Evolutionary conservation across 257 asterid species (phyloP).

Genomic region (Capsicum pubescens): DNA sequence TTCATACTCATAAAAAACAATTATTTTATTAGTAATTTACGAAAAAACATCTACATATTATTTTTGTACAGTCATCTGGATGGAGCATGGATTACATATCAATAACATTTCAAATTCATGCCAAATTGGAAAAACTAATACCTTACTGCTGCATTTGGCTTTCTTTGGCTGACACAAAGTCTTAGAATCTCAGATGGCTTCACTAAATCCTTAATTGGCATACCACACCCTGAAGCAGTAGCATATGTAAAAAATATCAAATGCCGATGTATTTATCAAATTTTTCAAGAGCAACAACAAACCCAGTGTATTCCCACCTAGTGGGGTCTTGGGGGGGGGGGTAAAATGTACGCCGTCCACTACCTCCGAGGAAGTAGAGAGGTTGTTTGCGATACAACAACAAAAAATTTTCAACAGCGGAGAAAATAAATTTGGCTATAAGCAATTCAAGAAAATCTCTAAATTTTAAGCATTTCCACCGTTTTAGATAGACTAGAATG

Average conservation of each 20-base stretch:
- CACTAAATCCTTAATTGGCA: slow-evolving; percentile 58
- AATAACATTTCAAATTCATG: slow-evolving; percentile 3
- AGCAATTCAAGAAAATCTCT: neutral
- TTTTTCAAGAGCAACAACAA: neutral
- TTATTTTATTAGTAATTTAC: neutral
- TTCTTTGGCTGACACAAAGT: slow-evolving; percentile 64
- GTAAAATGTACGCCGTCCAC: too few species aligned
- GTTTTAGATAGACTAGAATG: neutral
- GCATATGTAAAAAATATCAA: slow-evolving; percentile 21
- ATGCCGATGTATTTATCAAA: neutral
- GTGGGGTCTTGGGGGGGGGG: too few species aligned
- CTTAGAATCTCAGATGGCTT: slow-evolving; percentile 64
- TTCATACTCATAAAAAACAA: slow-evolving; percentile 5
- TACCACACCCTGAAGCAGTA: slow-evolving; percentile 62
- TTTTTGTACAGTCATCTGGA: neutral
- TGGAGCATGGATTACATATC: neutral
- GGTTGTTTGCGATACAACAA: too few species aligned
- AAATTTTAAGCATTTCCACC: neutral
- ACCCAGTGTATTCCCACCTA: too few species aligned
- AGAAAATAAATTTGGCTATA: neutral
- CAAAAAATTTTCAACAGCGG: too few species aligned
- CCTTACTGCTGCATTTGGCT: slow-evolving; percentile 80
- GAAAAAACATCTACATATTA: neutral
- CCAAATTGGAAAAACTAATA: slow-evolving; percentile 33
- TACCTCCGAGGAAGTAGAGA: too few species aligned